Evolutionary conservation across 768 basidiomycete species (phyloP).

Genomic region (Hemileccinum rubropunctum): DNA sequence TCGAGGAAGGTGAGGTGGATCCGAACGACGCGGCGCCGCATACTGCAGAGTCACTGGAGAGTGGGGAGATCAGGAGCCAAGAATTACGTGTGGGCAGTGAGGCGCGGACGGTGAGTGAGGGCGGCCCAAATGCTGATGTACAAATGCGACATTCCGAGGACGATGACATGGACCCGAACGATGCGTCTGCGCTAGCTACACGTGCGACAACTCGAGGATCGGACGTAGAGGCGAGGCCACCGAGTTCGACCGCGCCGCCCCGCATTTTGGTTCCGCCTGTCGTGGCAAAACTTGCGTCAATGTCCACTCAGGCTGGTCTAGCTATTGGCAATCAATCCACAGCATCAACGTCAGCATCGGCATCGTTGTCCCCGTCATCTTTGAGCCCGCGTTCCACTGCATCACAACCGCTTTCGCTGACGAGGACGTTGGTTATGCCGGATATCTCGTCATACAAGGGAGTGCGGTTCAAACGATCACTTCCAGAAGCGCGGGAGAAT

Average conservation of each 20-base stretch:
- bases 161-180: background rate
- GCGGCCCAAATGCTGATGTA: background rate
- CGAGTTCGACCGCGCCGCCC: background rate
- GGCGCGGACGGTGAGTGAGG: background rate
- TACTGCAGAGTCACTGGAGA: constrained; percentile 2
- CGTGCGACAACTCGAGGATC: background rate
- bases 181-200: background rate
- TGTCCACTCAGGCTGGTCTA: background rate
- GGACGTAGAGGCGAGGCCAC: no score
- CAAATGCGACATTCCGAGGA: background rate
- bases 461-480: constrained; percentile 20
- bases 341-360: background rate
- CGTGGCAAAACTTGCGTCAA: background rate
- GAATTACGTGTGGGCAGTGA: background rate
- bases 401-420: background rate
- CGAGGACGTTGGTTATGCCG: constrained; percentile 16
- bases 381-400: background rate
- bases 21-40: background rate
- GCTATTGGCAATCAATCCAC: background rate
- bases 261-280: background rate
- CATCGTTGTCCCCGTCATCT: background rate
- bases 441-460: constrained; percentile 23
- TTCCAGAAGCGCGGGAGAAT: constrained; percentile 8
- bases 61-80: constrained; percentile 19
- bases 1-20: constrained; percentile 18